phyloP scores from a whole-genome alignment of 192 early-diverging fungal genomes.

The Entomortierella beljakovae region DNA sequence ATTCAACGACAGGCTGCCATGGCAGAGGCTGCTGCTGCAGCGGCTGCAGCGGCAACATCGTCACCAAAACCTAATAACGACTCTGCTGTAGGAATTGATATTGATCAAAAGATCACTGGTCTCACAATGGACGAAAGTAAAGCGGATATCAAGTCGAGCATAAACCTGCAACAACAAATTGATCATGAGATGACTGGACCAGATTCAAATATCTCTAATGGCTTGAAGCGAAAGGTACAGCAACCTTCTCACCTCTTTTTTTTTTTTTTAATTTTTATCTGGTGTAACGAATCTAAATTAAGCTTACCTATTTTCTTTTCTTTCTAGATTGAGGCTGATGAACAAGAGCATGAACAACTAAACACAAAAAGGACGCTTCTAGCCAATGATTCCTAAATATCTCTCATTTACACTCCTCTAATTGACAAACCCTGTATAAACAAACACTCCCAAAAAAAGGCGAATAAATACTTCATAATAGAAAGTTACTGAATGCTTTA shows the following conservation, averaged over 20 bases:
- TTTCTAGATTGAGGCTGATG: conserved; percentile 31
- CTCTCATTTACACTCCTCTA: no score
- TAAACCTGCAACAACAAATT: not conserved
- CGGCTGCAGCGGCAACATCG: conserved; percentile 7
- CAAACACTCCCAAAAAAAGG: not conserved
- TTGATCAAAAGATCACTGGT: no score
- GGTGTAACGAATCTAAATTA: not conserved
- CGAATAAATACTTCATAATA: not conserved
- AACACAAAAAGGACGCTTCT: conserved; percentile 36
- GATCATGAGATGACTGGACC: conserved; percentile 37
- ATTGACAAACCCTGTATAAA: no score
- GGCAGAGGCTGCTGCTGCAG: not conserved
- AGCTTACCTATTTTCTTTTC: not conserved
- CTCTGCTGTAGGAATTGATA: not conserved
- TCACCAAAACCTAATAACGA: not conserved
- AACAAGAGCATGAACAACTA: conserved; percentile 11
- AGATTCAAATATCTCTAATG: conserved; percentile 3
- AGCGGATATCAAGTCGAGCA: not conserved
- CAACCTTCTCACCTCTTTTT: no score
- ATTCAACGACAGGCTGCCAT: conserved; percentile 32
- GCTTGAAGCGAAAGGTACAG: conserved; percentile 53
- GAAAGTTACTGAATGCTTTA: not conserved
- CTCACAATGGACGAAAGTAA: not conserved
- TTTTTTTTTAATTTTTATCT: not conserved
- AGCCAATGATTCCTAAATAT: conserved; percentile 5